These are phyloP conservation scores for Taphrina pruni DNA, from an alignment of 1,139 yeast genomes.

Conservation along the genomic window DNA sequence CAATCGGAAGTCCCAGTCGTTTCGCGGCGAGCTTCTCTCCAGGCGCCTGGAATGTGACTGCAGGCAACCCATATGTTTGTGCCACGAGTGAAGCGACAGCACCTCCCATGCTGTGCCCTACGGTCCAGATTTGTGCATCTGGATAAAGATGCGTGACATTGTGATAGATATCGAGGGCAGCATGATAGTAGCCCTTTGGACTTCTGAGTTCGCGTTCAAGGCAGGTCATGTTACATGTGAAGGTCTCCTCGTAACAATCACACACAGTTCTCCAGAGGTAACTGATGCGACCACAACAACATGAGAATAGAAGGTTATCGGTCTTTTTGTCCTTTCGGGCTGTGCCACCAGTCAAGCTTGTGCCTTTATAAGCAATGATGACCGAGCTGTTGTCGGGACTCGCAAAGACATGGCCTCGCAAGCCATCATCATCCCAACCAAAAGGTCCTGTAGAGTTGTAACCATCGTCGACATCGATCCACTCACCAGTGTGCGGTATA, in stretches of 20 bases:
- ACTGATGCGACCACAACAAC: constrained; percentile 94
- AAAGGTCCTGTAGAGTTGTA: constrained; percentile 60
- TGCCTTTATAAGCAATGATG: constrained; percentile 86
- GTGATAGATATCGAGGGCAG: constrained; percentile 75
- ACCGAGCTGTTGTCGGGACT: constrained; percentile 68
- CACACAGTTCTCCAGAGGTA: constrained; percentile 94
- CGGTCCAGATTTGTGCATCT: constrained; percentile 74
- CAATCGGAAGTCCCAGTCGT: constrained; percentile 80
- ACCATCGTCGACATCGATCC: constrained; percentile 78
- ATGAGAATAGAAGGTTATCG: constrained; percentile 86
- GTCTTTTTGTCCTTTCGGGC: constrained; percentile 79
- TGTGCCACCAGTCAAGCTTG: constrained; percentile 77
- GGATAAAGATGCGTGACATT: constrained; percentile 76
- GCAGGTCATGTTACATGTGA: constrained; percentile 88
- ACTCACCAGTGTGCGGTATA: constrained; percentile 78
- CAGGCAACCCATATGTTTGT: constrained; percentile 84
- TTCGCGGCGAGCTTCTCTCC: constrained; percentile 85
- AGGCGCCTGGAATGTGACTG: constrained; percentile 89
- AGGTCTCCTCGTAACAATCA: constrained; percentile 84
- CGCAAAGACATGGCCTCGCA: constrained; percentile 89
- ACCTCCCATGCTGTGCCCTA: constrained; percentile 97
- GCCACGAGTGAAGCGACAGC: constrained; percentile 81
- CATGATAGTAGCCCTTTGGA: constrained; percentile 81
- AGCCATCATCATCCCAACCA: constrained; percentile 87
- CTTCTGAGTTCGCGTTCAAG: constrained; percentile 75